Evolutionary conservation across 2,329 filamentous ascomycete species (phyloP).

Genomic region (Fusarium praegraminearum): DNA sequence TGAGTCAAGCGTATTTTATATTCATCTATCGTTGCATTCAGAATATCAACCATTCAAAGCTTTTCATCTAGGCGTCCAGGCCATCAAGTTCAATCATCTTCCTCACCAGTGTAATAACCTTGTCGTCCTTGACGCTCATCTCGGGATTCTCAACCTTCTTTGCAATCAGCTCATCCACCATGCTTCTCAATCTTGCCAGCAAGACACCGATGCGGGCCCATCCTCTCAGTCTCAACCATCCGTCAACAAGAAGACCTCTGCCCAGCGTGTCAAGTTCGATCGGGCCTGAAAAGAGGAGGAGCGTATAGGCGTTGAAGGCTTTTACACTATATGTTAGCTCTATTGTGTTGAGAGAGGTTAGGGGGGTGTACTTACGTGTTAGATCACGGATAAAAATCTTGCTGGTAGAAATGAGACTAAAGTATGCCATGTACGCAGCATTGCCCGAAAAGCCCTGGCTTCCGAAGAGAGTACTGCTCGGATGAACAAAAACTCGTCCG

Average conservation of each 20-base stretch:
- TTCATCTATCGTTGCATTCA: background rate
- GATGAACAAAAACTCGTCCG: conserved; percentile 92
- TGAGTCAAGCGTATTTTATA: background rate
- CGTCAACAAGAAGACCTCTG: conserved; percentile 88
- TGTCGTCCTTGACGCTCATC: conserved; percentile 67
- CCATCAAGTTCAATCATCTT: conserved; percentile 91
- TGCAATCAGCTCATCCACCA: conserved; percentile 88
- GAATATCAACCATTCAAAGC: background rate
- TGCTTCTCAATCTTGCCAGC: conserved; percentile 81
- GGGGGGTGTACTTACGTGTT: conserved; percentile 73
- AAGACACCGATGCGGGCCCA: conserved; percentile 97
- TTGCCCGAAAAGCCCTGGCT: conserved; percentile 81
- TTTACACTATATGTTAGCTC: conserved; percentile 49
- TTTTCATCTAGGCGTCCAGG: conserved; percentile 69
- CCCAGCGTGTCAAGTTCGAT: conserved; percentile 90
- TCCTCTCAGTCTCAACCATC: conserved; percentile 86
- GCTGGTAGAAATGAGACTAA: conserved; percentile 89
- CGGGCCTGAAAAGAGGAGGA: conserved; percentile 87
- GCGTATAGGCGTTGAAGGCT: conserved; percentile 87
- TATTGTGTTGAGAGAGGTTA: background rate
- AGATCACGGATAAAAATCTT: conserved; percentile 94
- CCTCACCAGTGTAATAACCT: conserved; percentile 81
- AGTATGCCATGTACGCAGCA: conserved; percentile 87
- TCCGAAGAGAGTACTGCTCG: conserved; percentile 86
- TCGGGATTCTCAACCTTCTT: conserved; percentile 82